These are phyloP conservation scores for Rossbeevera mucosa DNA, from an alignment of 768 basidiomycete genomes.

Conservation along the genomic window DNA sequence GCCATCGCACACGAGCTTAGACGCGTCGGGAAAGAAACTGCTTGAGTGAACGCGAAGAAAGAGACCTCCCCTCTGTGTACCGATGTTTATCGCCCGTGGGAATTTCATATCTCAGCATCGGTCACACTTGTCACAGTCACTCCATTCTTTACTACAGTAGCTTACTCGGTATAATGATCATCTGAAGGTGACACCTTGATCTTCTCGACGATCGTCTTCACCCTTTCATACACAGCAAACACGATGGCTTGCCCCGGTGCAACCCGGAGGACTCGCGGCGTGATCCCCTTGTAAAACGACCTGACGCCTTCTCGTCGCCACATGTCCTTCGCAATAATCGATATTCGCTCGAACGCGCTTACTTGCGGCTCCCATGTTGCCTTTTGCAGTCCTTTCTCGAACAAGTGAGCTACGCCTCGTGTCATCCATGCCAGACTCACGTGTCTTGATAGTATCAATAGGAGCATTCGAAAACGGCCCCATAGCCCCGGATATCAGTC, in stretches of 20 bases:
- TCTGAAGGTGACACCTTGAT: constrained; percentile 51
- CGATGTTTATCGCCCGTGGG: constrained; percentile 34
- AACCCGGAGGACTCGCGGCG: constrained; percentile 90
- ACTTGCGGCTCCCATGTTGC: constrained; percentile 68
- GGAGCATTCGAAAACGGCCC: constrained; percentile 98
- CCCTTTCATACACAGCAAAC: constrained; percentile 94
- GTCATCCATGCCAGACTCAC: constrained; percentile 38
- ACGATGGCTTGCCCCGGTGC: constrained; percentile 97
- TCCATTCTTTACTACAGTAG: too few relatives aligned
- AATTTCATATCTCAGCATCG: constrained; percentile 32
- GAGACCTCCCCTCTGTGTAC: constrained; percentile 26
- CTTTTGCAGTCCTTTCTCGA: constrained; percentile 71
- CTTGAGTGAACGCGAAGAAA: constrained; percentile 26
- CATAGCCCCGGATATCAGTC: constrained; percentile 94
- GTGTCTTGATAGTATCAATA: constrained; percentile 92
- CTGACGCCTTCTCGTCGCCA: constrained; percentile 82
- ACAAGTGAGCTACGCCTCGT: not conserved
- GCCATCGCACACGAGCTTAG: constrained; percentile 44
- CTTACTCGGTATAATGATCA: constrained; percentile 75
- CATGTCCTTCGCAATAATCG: constrained; percentile 84
- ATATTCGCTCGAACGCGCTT: constrained; percentile 74
- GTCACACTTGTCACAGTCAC: constrained; percentile 24
- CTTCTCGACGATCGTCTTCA: constrained; percentile 69
- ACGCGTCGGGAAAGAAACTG: constrained; percentile 25
- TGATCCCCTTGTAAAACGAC: constrained; percentile 99